Percentiles rank a stretch among this genome's conserved stretches.
phyloP scores from a whole-genome alignment of 768 basidiomycete species.

The Pulveroboletus sp. region DNA sequence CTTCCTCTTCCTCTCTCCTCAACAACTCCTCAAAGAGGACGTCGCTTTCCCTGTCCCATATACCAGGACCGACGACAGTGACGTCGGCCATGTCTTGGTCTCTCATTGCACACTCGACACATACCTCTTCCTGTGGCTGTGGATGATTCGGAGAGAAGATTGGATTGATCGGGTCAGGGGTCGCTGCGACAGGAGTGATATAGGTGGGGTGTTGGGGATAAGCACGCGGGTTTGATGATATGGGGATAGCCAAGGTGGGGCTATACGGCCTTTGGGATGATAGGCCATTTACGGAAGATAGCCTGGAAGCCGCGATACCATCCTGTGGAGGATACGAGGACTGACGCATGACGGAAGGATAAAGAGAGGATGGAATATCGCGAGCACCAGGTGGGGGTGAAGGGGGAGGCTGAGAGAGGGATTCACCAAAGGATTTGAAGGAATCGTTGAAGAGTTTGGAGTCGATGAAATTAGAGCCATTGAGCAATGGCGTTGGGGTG shows the following conservation, averaged over 20 bases:
- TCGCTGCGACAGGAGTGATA: constrained; percentile 50
- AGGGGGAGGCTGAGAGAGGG: constrained; percentile 19
- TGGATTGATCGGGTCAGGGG: constrained; percentile 55
- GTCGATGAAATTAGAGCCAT: constrained; percentile 24
- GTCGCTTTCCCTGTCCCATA: constrained; percentile 93
- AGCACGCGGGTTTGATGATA: constrained; percentile 63
- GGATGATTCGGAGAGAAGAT: constrained; percentile 54
- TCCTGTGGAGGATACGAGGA: constrained; percentile 40
- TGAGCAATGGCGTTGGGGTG: constrained; percentile 18
- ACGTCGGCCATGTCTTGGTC: constrained; percentile 98
- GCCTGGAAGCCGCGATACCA: constrained; percentile 29
- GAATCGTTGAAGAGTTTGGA: constrained; percentile 27
- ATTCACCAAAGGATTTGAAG: constrained; percentile 30
- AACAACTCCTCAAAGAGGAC: constrained; percentile 72
- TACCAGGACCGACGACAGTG: constrained; percentile 75
- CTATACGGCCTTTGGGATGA: constrained; percentile 54
- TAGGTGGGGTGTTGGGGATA: constrained; percentile 75
- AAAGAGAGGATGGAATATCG: constrained; percentile 31
- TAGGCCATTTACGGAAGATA: constrained; percentile 50
- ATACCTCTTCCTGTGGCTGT: constrained; percentile 70
- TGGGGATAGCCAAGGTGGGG: constrained; percentile 39
- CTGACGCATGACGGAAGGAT: constrained; percentile 43
- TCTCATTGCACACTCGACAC: constrained; percentile 97
- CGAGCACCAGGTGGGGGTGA: constrained; percentile 19
- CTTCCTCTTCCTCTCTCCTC: constrained; percentile 67